Percentiles rank a stretch among this genome's conserved stretches.
Evolutionary conservation across 2,329 filamentous ascomycete genomes (phyloP).

Genomic region (Diaporthe vexans): DNA sequence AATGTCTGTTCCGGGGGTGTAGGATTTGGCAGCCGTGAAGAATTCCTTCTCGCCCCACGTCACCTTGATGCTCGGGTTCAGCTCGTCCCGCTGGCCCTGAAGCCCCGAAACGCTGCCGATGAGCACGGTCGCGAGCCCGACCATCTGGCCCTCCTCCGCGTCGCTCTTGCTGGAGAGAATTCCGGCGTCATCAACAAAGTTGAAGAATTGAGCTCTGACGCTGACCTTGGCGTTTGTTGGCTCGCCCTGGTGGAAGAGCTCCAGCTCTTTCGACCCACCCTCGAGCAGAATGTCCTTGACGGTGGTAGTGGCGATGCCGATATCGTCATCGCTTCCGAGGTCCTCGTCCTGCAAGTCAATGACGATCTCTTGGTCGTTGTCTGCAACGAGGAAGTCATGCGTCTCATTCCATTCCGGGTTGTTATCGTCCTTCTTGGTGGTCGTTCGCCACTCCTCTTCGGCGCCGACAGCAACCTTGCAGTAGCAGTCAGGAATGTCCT

Average conservation of each 20-base stretch:
- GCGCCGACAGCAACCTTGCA: constrained; percentile 59
- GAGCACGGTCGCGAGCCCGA: constrained; percentile 58
- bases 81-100: constrained; percentile 57
- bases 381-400: constrained; percentile 61
- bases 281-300: constrained; percentile 57
- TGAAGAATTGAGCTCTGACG: constrained; percentile 56
- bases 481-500: constrained; percentile 63
- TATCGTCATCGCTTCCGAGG: constrained; percentile 57
- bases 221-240: constrained; percentile 52
- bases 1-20: constrained; percentile 61
- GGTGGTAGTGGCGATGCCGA: constrained; percentile 57
- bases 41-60: constrained; percentile 58
- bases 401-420: constrained; percentile 63
- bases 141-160: constrained; percentile 50
- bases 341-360: constrained; percentile 61
- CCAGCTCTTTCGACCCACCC: constrained; percentile 58
- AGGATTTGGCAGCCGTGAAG: constrained; percentile 57
- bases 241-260: constrained; percentile 54
- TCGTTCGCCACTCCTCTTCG: constrained; percentile 59
- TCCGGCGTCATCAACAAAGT: constrained; percentile 54
- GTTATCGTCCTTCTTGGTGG: constrained; percentile 56
- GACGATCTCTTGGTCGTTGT: constrained; percentile 58
- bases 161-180: constrained; percentile 49
- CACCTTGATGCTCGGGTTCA: constrained; percentile 61
- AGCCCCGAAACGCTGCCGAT: constrained; percentile 58